Evolutionary conservation across 495 filamentous ascomycete genomes (phyloP), one percentile per base, ranked within the genome.

Genomic region (Evernia prunastri): DNA sequence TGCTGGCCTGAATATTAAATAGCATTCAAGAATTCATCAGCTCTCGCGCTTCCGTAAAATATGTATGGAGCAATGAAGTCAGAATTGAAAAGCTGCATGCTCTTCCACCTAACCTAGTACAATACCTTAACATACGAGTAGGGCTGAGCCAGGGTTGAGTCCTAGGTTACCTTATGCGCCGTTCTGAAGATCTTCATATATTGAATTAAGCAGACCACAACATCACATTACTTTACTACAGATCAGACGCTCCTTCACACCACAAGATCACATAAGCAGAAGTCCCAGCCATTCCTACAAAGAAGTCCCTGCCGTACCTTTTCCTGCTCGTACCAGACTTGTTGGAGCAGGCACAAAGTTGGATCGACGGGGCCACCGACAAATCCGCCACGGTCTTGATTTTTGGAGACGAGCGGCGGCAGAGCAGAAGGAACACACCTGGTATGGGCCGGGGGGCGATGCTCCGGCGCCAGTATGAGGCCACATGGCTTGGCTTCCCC

Each of bases 401-500:
- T 40, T 25, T 8, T 25, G 35, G 35, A 25, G 29, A 54, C 29
- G 27, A 53, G 49, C 49, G 13, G 49, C 13, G 20, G 49, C 49
- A 53, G 20, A 39, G 3, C n/a, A 15, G n/a, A 39, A 25, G 23
- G 27, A 25, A 27, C 33, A 36, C 23, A 49, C 25, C 49, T 45
- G 4, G 5, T 54, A 65, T 56, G 31, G 53, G 36, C 13, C 37
- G 54, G 35, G 66, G 56, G 54, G 47, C 66, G 31, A 65, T 58
- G 58, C 23, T 49, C 42, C 59, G 65, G 10, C 65, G 56, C 35
- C 56, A 47, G 59, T 65, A 61, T 39, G 49, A 68, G 37, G 66
- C 63, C 47, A 76, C 74, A 56, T 73, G 76, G 70, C 70, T 89
- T 72, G 89, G 88, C 61, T 69, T 90, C 68, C 81, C 87, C 35